These are phyloP conservation scores for Penicillium angulare DNA, from an alignment of 495 filamentous ascomycete species.

Conservation along the genomic window DNA sequence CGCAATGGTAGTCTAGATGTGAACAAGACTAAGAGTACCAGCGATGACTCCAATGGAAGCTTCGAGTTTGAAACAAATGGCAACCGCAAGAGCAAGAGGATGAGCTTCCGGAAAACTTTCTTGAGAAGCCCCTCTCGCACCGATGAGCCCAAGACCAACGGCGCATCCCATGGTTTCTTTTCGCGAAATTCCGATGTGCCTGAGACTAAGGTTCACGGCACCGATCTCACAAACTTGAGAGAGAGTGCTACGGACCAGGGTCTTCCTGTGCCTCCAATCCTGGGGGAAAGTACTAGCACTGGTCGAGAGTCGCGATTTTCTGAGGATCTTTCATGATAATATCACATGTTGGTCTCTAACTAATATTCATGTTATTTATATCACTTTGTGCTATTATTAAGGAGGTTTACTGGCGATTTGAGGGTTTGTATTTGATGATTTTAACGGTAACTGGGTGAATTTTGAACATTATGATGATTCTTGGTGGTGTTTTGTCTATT, in stretches of 20 bases:
- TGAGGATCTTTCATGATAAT: slow-evolving; percentile 36
- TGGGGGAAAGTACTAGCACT: slow-evolving; percentile 36
- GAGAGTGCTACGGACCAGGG: slow-evolving; percentile 50
- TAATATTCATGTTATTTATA: slow-evolving; percentile 8
- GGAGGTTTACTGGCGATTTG: not conserved
- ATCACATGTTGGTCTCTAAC: not conserved
- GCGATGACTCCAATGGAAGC: slow-evolving; percentile 8
- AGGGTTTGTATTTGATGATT: not conserved
- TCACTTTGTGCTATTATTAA: too few species aligned
- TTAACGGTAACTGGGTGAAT: too few species aligned
- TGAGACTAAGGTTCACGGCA: slow-evolving; percentile 30
- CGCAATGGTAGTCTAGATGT: slow-evolving; percentile 14
- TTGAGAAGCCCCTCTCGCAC: slow-evolving; percentile 22
- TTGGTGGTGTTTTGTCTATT: not conserved
- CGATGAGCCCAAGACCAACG: slow-evolving; percentile 25
- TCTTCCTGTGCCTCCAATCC: slow-evolving; percentile 37
- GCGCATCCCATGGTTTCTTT: slow-evolving; percentile 14
- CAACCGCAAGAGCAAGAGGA: slow-evolving; percentile 17
- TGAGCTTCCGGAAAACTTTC: slow-evolving; percentile 25
- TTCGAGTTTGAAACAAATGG: slow-evolving; percentile 12
- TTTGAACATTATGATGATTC: too few species aligned
- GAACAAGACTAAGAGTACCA: slow-evolving; percentile 9
- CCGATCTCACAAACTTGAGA: slow-evolving; percentile 41
- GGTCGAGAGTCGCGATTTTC: slow-evolving; percentile 50
- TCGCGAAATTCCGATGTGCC: slow-evolving; percentile 45